Conservation (phyloP, 495 filamentous ascomycete species). For the Penicillium arizonense region DNA sequence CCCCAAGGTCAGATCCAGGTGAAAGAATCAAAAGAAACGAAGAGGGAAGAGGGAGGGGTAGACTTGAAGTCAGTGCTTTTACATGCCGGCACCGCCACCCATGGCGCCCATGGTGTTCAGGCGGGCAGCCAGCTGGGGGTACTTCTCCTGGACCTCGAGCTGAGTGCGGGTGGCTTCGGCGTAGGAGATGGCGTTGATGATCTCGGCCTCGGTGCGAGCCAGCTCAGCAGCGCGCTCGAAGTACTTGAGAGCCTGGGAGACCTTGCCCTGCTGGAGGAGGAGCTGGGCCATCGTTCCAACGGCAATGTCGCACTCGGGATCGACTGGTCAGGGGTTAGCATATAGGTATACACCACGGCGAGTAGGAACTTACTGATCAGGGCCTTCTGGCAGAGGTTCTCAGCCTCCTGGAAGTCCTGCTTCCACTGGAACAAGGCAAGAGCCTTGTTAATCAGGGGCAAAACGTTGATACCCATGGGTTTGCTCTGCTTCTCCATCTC, state of each 20-base stretch:
- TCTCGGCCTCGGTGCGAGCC: conserved; percentile 91
- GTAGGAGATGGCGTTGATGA: conserved; percentile 94
- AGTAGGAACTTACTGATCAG: conserved; percentile 77
- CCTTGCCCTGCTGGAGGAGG: conserved; percentile 96
- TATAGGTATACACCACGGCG: background rate
- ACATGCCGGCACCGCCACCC: conserved; percentile 37
- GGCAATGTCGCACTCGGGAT: conserved; percentile 98
- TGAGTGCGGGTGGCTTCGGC: conserved; percentile 97
- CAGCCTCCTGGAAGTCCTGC: conserved; percentile 90
- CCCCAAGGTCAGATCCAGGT: conserved; percentile 11
- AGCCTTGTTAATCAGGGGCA: conserved; percentile 98
- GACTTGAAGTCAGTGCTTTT: conserved; percentile 17
- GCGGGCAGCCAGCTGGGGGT: conserved; percentile 85
- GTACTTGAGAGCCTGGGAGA: conserved; percentile 91
- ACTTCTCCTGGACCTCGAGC: conserved; percentile 96
- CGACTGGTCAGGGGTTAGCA: conserved; percentile 60
- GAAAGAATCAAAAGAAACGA: conserved; percentile 14
- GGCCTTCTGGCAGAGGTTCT: conserved; percentile 95
- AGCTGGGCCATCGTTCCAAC: conserved; percentile 99
- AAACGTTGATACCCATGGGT: conserved; percentile 92
- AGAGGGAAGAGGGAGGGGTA: conserved; percentile 15
- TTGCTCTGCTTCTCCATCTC: conserved; percentile 96
- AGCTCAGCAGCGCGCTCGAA: conserved; percentile 96
- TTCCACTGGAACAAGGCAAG: conserved; percentile 97
- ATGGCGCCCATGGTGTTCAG: conserved; percentile 71